phyloP scores from a whole-genome alignment of 805 yeast genomes.

The Naumovozyma dairenensis region DNA sequence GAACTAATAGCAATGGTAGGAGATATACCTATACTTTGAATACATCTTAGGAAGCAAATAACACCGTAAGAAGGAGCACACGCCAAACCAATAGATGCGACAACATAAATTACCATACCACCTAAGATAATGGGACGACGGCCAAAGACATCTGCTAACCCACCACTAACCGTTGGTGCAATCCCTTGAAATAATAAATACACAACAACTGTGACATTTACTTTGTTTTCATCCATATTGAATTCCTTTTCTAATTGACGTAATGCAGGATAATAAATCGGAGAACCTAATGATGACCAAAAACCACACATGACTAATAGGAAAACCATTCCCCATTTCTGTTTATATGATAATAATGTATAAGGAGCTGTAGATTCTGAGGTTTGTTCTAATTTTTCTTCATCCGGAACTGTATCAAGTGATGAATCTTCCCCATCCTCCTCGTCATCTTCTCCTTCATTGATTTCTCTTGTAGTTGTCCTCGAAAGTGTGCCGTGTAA shows the following conservation, averaged over 20 bases:
- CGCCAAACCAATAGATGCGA: constrained; percentile 60
- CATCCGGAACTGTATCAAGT: constrained; percentile 2
- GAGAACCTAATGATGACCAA: constrained; percentile 66
- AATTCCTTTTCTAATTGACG: constrained; percentile 48
- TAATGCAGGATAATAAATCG: constrained; percentile 75
- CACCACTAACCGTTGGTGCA: constrained; percentile 57
- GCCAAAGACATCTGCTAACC: constrained; percentile 60
- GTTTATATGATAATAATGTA: constrained; percentile 17
- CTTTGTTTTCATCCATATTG: constrained; percentile 41
- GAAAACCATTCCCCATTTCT: constrained; percentile 27
- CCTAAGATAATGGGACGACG: constrained; percentile 57
- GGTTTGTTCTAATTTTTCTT: constrained; percentile 1
- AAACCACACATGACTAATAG: constrained; percentile 33
- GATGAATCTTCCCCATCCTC: constrained; percentile 1
- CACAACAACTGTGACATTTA: constrained; percentile 65
- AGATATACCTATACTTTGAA: constrained; percentile 66
- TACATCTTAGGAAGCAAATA: constrained; percentile 51
- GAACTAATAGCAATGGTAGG: constrained; percentile 61
- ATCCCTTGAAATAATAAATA: constrained; percentile 68
- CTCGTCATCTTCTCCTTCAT: constrained; percentile 3
- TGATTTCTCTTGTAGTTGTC: constrained; percentile 17
- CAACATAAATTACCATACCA: constrained; percentile 47
- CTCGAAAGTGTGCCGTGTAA: constrained; percentile 12
- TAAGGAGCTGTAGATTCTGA: constrained; percentile 11
- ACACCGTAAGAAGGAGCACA: constrained; percentile 47